These are phyloP conservation scores for Bruguiera parviflora DNA, from an alignment of 345 rosid species.

Conservation along the genomic window DNA sequence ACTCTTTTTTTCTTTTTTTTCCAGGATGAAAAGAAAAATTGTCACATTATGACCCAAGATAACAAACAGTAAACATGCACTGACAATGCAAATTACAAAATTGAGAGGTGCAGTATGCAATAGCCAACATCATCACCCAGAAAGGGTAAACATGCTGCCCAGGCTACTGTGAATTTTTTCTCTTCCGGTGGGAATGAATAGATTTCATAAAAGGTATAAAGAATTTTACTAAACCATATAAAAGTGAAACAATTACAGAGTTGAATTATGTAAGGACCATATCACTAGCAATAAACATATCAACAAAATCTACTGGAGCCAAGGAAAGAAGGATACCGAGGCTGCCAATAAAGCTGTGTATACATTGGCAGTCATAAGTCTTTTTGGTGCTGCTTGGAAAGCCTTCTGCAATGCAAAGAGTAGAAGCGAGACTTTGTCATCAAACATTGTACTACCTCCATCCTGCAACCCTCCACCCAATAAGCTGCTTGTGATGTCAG, in stretches of 20 bases:
- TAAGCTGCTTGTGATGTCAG: slow-evolving; percentile 59
- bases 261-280: background rate
- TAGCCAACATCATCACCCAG: too few relatives aligned
- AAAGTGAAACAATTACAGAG: background rate
- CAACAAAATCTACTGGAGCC: background rate
- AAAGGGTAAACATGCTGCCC: too few relatives aligned
- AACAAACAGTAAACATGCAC: too few relatives aligned
- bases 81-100: too few relatives aligned
- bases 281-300: background rate
- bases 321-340: slow-evolving; percentile 51
- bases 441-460: slow-evolving; percentile 83
- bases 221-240: too few relatives aligned
- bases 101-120: too few relatives aligned
- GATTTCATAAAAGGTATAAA: too few relatives aligned
- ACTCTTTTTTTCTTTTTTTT: too few relatives aligned
- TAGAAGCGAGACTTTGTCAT: slow-evolving; percentile 88
- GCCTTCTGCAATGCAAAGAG: slow-evolving; percentile 90
- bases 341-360: slow-evolving; percentile 91
- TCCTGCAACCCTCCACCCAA: slow-evolving; percentile 62
- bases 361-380: slow-evolving; percentile 81
- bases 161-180: too few relatives aligned
- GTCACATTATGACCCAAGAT: too few relatives aligned
- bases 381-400: slow-evolving; percentile 88
- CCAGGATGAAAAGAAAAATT: too few relatives aligned
- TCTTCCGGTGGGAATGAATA: too few relatives aligned